Evolutionary conservation across 2,329 filamentous ascomycete species (phyloP), one percentile per base, ranked within the genome.

Genomic region (Xylaria sp.): DNA sequence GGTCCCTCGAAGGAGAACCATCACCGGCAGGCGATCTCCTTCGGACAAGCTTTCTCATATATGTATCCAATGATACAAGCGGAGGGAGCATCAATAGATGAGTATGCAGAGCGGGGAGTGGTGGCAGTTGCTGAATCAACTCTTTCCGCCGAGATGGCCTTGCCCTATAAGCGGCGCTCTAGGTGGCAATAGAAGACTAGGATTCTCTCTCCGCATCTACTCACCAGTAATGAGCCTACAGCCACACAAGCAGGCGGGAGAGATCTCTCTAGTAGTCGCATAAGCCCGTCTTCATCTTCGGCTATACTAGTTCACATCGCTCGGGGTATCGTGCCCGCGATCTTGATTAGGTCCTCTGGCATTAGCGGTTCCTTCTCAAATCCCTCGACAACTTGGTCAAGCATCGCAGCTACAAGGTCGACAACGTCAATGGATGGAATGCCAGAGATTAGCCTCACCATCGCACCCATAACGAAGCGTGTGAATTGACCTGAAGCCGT

Each of bases 301-400:
- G 38, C 11, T 25, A 21, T 29, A 29, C n/a, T 37, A n/a, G 23
- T 31, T 52, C 29, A 62, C 11, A 17, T 52, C 19, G 54, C 29
- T 11, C 33, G 6, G 8, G 46, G 33, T 31, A 37, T 25, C 49
- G 33, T 56, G 17, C 25, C 49, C 6, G 49, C 63, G 37, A 70
- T 58, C 41, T 54, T 66, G 3, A 67, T 71, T 63, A 83, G 44
- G 51, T 85, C 81, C 1, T 74, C 71, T 46, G 80, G 81, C 51
- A 69, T 40, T 19, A 83, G 65, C 1, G 78, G 75, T 0, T 83
- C 80, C 67, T 79, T 80, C 48, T 79, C 77, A 35, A 83, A 77
- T 0, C 83, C 82, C 29, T 77, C 70, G 1, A 80, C 46, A 0
- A 75, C 77, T 60, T 81, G 78, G 13, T 81, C 71, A 5, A 85